Evolutionary conservation across 2,329 filamentous ascomycete species (phyloP).

Genomic region (Neurospora crassa): DNA sequence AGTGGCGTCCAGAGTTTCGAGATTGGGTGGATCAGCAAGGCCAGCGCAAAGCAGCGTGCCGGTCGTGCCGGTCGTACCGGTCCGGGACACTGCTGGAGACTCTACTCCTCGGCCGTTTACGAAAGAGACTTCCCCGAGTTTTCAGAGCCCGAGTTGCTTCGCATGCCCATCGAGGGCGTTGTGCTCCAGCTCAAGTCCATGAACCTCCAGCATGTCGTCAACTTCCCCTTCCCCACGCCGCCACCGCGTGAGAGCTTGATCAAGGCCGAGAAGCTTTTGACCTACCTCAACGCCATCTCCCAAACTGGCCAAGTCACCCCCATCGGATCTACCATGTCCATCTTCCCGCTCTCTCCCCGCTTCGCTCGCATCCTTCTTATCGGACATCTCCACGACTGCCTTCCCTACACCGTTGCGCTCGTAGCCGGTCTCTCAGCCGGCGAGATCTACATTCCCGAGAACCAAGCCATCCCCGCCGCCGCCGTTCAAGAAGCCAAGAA

Average conservation of each 20-base stretch:
- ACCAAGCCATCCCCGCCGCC: conserved; percentile 57
- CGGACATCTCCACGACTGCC: conserved; percentile 70
- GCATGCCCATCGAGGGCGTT: conserved; percentile 86
- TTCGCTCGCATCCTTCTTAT: conserved; percentile 89
- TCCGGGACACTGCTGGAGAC: conserved; percentile 86
- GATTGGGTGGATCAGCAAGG: conserved; percentile 95
- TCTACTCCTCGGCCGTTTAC: conserved; percentile 92
- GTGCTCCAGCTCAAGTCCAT: conserved; percentile 93
- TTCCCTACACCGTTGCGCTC: conserved; percentile 78
- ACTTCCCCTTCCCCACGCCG: conserved; percentile 92
- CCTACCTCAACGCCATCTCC: conserved; percentile 74
- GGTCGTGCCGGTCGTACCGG: conserved; percentile 93
- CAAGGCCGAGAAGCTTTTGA: conserved; percentile 77
- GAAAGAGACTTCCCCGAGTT: conserved; percentile 83
- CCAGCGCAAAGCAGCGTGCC: conserved; percentile 81
- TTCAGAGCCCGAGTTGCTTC: conserved; percentile 76
- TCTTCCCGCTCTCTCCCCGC: conserved; percentile 82
- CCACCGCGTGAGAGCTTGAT: conserved; percentile 67
- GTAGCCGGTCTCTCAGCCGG: conserved; percentile 83
- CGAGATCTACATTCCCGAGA: conserved; percentile 78
- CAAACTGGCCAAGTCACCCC: conserved; percentile 65
- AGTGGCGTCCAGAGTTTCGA: conserved; percentile 95
- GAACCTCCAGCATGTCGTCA: conserved; percentile 80
- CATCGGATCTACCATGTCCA: conserved; percentile 70
- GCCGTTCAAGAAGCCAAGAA: conserved; percentile 31